Base-by-base conservation (phyloP, 345 rosid species). In the Diplotaxis tenuifolia region DNA sequence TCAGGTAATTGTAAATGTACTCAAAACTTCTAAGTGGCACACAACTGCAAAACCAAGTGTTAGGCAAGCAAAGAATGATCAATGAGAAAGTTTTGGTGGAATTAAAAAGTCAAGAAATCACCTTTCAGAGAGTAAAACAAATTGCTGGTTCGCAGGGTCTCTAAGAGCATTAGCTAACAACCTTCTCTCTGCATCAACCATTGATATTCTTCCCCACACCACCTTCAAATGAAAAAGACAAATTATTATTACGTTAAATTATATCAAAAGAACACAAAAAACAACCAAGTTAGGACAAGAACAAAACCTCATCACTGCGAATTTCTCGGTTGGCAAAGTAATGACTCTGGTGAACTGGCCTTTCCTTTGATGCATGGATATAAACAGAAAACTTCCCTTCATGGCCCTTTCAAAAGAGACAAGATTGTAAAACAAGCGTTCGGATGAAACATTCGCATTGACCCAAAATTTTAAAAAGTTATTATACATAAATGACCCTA, bases 1-100 rank as follows among this genome's bases (percentile, higher is more conserved):
- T 84, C 72, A 95, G 79, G 85, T 88, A 95, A 87, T 90, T 85
- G 78, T 86, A 92, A 71, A 88, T 79, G 75, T 92, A 87, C 68
- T 95, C 94, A 74, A 95, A 95, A 70, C 82, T 42, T 42, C 50
- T 5, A 42, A 42, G 50, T 42, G 50, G 50, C 7, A 42, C 18
- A 42, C 50, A 42, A 42, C 50, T 42, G 18, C 18, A 42, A n/a
- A 42, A 42, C 7, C 47, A 14, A 14, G 18, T n/a, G 3, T 42
- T 42, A 42, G 16, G 49, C 16, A 29, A 42, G n/a, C 49, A 14
- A 2, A 42, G 2, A 42, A 8, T n/a, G 50, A 42, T n/a, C 18
- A 5, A 42, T n/a, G 50, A 42, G 50, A 5, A 42, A 42, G 7
- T 7, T 42, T 42, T 42, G 50, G 50, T 70, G 91, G 88, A 82